Evolutionary conservation across 352 stramenopile genomes (phyloP).

Genomic region (Globisporangium spinosum): DNA sequence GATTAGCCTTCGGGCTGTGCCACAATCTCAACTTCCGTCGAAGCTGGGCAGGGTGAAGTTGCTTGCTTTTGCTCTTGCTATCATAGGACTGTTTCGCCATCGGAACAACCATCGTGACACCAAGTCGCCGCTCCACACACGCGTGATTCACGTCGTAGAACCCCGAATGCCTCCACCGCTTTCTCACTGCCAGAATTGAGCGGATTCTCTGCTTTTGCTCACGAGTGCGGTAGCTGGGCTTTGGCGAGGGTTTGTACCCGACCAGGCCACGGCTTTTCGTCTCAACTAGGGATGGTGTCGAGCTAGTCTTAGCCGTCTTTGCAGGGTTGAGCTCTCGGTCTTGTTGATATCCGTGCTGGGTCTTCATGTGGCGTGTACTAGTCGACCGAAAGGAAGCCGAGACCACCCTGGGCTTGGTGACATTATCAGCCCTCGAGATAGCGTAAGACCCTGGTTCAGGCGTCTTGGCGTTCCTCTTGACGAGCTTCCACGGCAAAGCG

Average conservation of each 20-base stretch:
- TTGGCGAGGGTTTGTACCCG: constrained; percentile 8
- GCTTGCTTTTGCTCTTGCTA: not conserved
- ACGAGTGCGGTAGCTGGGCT: constrained; percentile 24
- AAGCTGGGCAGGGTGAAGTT: not conserved
- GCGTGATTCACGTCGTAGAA: constrained; percentile 23
- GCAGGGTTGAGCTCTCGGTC: not conserved
- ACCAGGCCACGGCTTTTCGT: not conserved
- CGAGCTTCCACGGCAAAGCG: constrained; percentile 7
- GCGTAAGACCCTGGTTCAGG: constrained; percentile 28
- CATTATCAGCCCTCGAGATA: constrained; percentile 20
- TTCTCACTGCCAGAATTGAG: constrained; percentile 17
- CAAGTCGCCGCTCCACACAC: constrained; percentile 28
- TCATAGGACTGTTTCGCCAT: constrained; percentile 17
- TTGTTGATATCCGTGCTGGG: not conserved
- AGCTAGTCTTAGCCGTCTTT: not conserved
- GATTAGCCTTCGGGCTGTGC: not conserved
- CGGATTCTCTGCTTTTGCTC: constrained; percentile 29
- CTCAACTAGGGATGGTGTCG: not conserved
- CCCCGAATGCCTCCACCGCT: constrained; percentile 20
- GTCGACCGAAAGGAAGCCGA: constrained; percentile 6
- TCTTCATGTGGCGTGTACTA: not conserved
- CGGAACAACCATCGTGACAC: constrained; percentile 19
- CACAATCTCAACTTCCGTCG: constrained; percentile 5
- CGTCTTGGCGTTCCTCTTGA: not conserved
- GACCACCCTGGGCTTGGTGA: constrained; percentile 20